A percentile compares a stretch with the other conserved stretches of the same genome.
Conservation (phyloP, 2,329 filamentous ascomycete species). For the Fusarium chlamydosporum region DNA sequence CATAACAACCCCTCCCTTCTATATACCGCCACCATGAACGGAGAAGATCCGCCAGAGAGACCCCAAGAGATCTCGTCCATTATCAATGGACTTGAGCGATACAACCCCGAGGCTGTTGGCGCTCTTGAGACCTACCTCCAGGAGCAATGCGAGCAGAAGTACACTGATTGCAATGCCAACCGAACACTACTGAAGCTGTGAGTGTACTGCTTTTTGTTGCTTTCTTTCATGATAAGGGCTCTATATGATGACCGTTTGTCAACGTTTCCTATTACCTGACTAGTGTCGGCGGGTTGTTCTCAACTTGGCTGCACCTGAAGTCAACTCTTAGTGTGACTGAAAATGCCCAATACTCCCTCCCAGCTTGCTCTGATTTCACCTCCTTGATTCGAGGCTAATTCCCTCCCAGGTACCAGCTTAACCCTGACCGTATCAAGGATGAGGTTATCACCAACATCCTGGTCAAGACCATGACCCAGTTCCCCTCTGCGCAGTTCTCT, state of each 20-base stretch:
- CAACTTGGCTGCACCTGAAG: slow-evolving; percentile 70
- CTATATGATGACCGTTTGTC: slow-evolving; percentile 78
- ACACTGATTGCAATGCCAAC: slow-evolving; percentile 97
- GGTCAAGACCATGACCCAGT: slow-evolving; percentile 97
- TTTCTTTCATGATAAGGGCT: slow-evolving; percentile 30
- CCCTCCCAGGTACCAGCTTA: slow-evolving; percentile 91
- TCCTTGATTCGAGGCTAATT: slow-evolving; percentile 36
- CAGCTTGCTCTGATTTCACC: slow-evolving; percentile 1
- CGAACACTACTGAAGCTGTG: slow-evolving; percentile 96
- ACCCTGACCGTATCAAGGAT: slow-evolving; percentile 96
- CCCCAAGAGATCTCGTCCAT: slow-evolving; percentile 93
- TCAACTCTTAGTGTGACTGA: slow-evolving; percentile 83
- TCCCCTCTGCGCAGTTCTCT: slow-evolving; percentile 95
- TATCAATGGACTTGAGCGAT: slow-evolving; percentile 96
- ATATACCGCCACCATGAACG: slow-evolving; percentile 67
- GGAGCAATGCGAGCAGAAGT: slow-evolving; percentile 95
- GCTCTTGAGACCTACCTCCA: slow-evolving; percentile 95
- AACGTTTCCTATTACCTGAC: slow-evolving; percentile 99
- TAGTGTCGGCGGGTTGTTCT: slow-evolving; percentile 65
- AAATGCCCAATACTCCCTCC: slow-evolving; percentile 40
- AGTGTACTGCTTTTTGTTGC: slow-evolving; percentile 62
- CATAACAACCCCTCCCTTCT: slow-evolving; percentile 45
- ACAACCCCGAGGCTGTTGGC: slow-evolving; percentile 96
- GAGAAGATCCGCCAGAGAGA: slow-evolving; percentile 90
- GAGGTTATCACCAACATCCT: slow-evolving; percentile 99